Conservation (phyloP, 2,329 filamentous ascomycete species). For the Sporothrix luriei region DNA sequence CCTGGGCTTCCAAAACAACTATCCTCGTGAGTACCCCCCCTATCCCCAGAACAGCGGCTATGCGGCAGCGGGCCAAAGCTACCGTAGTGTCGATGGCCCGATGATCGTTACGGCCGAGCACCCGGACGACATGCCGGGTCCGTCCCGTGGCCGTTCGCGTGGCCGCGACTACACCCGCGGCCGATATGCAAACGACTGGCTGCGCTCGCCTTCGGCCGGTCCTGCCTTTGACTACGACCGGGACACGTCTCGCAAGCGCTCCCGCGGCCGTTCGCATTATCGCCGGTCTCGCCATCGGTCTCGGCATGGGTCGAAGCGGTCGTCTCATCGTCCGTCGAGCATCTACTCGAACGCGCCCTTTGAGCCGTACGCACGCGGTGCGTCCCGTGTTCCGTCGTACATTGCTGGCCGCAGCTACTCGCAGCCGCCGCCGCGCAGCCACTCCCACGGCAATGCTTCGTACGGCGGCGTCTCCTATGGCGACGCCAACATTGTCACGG, state of each 20-base stretch:
- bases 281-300: background rate
- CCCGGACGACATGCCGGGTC: background rate
- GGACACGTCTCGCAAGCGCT: background rate
- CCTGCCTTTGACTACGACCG: slow-evolving; percentile 4
- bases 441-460: background rate
- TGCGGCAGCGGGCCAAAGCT: too few species aligned
- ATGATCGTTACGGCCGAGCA: background rate
- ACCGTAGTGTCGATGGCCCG: background rate
- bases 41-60: background rate
- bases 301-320: too few species aligned
- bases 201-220: background rate
- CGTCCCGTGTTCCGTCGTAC: background rate
- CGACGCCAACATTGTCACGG: background rate
- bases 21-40: background rate
- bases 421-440: background rate
- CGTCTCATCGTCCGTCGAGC: background rate
- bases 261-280: background rate
- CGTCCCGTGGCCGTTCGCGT: background rate
- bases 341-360: background rate
- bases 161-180: background rate
- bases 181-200: too few species aligned
- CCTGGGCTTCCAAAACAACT: background rate
- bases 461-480: slow-evolving; percentile 3
- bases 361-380: background rate
- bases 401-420: background rate